Conservation (phyloP, 352 stramenopile species). For the Aphanomyces cochlioides region DNA sequence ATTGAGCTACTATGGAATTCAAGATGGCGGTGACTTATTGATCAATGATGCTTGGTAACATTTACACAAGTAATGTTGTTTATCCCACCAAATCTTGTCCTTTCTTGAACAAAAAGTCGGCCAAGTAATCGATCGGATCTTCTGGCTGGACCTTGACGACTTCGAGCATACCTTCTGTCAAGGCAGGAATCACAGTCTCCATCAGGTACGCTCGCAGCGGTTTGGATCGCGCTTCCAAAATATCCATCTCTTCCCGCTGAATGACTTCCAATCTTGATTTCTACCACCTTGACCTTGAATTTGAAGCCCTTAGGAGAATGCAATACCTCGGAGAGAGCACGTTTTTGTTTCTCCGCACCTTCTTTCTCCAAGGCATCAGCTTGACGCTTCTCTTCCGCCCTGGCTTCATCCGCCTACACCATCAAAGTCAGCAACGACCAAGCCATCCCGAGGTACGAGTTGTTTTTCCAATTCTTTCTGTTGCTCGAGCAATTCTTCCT, state of each 20-base stretch:
- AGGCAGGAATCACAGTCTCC: constrained; percentile 75
- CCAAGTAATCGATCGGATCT: constrained; percentile 85
- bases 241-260: constrained; percentile 71
- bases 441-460: neutral
- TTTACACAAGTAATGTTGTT: neutral
- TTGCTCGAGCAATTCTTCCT: constrained; percentile 51
- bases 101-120: constrained; percentile 83
- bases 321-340: constrained; percentile 15
- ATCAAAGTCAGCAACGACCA: neutral
- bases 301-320: neutral
- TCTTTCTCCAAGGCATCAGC: constrained; percentile 42
- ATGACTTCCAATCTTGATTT: constrained; percentile 61
- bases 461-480: constrained; percentile 38
- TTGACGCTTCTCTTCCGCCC: constrained; percentile 45
- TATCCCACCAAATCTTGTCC: constrained; percentile 29
- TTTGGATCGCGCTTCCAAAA: constrained; percentile 76
- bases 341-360: constrained; percentile 24
- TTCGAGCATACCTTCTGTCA: constrained; percentile 84
- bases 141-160: constrained; percentile 81
- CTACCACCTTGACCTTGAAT: neutral
- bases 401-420: constrained; percentile 27
- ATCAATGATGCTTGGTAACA: constrained; percentile 46
- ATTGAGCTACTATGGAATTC: constrained; percentile 67
- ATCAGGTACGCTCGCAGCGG: constrained; percentile 78
- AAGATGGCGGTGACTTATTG: constrained; percentile 67